A percentile compares a stretch with the other conserved stretches of the same genome.
These are phyloP conservation scores for Neophaeococcomyces mojaviensis DNA, from an alignment of 2,329 filamentous ascomycete species.

Conservation along the genomic window DNA sequence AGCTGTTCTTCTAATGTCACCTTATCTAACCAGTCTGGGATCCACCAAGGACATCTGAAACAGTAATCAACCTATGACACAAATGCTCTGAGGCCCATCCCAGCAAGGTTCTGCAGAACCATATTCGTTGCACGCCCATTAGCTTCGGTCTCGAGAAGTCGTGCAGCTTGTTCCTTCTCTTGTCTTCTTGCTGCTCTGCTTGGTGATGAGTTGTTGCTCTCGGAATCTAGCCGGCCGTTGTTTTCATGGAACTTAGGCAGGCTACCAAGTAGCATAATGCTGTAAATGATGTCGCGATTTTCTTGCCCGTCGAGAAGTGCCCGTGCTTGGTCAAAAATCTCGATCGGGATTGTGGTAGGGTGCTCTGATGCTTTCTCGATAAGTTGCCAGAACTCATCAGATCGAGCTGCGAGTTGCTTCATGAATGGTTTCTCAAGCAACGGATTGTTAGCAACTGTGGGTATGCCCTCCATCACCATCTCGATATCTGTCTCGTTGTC, in stretches of 20 bases:
- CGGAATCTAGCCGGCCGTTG: not conserved
- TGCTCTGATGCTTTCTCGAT: slow-evolving; percentile 60
- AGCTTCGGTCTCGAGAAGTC: slow-evolving; percentile 59
- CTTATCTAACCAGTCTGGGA: too few species aligned
- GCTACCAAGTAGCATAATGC: slow-evolving; percentile 43
- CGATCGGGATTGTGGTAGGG: not conserved
- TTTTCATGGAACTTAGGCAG: not conserved
- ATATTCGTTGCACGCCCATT: slow-evolving; percentile 65
- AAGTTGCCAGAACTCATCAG: slow-evolving; percentile 75
- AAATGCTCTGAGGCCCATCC: slow-evolving; percentile 40
- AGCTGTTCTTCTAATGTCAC: too few species aligned
- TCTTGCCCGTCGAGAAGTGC: slow-evolving; percentile 70
- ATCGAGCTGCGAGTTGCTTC: slow-evolving; percentile 50
- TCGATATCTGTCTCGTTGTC: slow-evolving; percentile 28
- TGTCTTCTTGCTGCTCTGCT: slow-evolving; percentile 3
- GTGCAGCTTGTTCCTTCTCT: slow-evolving; percentile 3
- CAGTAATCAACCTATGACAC: not conserved
- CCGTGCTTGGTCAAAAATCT: slow-evolving; percentile 33
- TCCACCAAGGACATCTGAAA: too few species aligned
- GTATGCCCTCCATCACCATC: slow-evolving; percentile 28
- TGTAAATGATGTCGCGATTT: slow-evolving; percentile 85
- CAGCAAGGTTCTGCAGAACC: slow-evolving; percentile 61
- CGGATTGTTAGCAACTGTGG: slow-evolving; percentile 20
- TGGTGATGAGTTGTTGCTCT: slow-evolving; percentile 1
- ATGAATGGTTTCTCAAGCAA: slow-evolving; percentile 27